Evolutionary conservation across 495 filamentous ascomycete species (phyloP).

Genomic region (Neurospora cerealis): DNA sequence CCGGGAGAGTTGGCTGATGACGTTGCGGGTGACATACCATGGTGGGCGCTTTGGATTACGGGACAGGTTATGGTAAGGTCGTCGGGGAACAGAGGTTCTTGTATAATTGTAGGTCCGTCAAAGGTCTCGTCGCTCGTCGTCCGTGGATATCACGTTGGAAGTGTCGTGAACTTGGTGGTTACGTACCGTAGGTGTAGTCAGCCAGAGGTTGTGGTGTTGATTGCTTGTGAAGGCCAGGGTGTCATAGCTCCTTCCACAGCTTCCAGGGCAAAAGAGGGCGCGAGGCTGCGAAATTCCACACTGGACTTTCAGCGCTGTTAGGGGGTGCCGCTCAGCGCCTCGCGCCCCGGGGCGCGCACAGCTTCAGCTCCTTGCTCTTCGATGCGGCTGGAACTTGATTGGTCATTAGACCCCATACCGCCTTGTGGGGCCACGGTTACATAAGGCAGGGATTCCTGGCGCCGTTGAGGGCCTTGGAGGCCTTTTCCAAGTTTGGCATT

Average conservation of each 20-base stretch:
- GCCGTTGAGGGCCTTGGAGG: background rate
- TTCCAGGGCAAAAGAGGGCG: background rate
- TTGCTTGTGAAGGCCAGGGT: constrained; percentile 4
- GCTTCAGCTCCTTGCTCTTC: background rate
- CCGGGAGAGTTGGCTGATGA: background rate
- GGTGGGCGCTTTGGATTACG: background rate
- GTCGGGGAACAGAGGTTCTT: background rate
- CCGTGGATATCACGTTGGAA: background rate
- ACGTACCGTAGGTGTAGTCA: constrained; percentile 2
- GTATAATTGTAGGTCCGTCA: background rate
- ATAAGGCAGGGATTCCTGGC: background rate
- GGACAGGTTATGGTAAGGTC: background rate
- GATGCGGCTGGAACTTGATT: background rate
- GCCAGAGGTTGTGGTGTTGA: background rate
- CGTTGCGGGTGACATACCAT: background rate
- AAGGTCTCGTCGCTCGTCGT: background rate
- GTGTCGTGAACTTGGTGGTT: background rate
- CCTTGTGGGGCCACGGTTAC: background rate
- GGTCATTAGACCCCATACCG: background rate
- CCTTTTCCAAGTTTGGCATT: background rate
- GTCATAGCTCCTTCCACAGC: constrained; percentile 4
- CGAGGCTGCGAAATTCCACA: background rate
- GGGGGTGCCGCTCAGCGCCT: background rate
- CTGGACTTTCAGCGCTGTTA: background rate
- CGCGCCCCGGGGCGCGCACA: background rate